phyloP scores from a whole-genome alignment of 139 green algal species.

The Chlorella ohadii region DNA sequence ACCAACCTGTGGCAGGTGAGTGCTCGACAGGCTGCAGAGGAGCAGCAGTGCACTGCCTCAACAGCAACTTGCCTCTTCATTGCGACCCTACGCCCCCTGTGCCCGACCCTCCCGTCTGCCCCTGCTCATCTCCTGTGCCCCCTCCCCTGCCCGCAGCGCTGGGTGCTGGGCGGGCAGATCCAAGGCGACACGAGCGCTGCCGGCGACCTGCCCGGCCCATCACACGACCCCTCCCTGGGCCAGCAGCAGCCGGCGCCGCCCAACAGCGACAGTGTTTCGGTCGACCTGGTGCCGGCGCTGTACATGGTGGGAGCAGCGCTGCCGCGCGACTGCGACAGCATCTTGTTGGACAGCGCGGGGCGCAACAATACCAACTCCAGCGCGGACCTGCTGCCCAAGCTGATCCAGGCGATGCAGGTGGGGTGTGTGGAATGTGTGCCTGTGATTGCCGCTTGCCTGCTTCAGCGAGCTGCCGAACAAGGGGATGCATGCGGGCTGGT shows the following conservation, averaged over 20 bases:
- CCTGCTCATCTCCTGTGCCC: neutral
- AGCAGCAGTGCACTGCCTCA: no score
- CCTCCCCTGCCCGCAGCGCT: neutral
- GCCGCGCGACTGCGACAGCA: neutral
- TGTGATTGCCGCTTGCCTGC: neutral
- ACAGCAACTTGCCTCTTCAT: no score
- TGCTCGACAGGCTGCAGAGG: no score
- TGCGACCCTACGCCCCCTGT: no score
- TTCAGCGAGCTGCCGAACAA: neutral
- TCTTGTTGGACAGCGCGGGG: neutral
- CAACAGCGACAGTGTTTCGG: neutral
- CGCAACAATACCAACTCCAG: neutral
- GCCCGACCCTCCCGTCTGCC: neutral
- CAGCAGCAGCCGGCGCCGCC: neutral
- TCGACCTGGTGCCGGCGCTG: neutral
- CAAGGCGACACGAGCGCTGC: no score
- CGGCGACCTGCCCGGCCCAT: neutral
- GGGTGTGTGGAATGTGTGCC: no score
- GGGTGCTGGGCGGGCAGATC: neutral
- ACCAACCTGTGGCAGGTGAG: no score
- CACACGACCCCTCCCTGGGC: no score
- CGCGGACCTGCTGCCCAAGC: neutral
- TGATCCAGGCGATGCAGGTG: no score
- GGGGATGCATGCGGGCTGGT: neutral
- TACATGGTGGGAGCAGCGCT: conserved; percentile 4